Conservation (phyloP, 2,329 filamentous ascomycete species). For the Saccharata proteae region DNA sequence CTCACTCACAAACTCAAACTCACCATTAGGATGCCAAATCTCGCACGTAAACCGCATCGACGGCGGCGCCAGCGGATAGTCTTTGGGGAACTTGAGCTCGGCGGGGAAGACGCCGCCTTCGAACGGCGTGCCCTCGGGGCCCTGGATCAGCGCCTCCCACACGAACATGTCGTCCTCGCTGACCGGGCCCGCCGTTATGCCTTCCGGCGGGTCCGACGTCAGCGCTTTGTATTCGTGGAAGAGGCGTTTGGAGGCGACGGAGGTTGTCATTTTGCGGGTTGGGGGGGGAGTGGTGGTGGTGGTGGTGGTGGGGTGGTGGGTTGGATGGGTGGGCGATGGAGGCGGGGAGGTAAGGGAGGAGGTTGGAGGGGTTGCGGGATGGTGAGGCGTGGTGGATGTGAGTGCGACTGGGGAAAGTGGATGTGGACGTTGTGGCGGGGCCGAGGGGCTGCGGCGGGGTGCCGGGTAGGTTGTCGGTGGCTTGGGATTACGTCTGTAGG, state of each 20-base stretch:
- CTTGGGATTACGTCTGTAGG: too few species aligned
- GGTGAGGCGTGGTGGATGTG: too few species aligned
- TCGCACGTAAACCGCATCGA: slow-evolving; percentile 77
- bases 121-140: slow-evolving; percentile 89
- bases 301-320: not conserved
- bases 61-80: slow-evolving; percentile 81
- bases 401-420: too few species aligned
- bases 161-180: slow-evolving; percentile 89
- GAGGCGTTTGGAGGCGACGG: slow-evolving; percentile 59
- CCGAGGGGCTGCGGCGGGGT: too few species aligned
- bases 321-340: too few species aligned
- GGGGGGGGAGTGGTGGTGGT: not conserved
- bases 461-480: too few species aligned
- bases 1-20: slow-evolving; percentile 13
- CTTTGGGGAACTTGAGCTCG: slow-evolving; percentile 65
- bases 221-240: slow-evolving; percentile 94
- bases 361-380: too few species aligned
- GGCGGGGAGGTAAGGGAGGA: too few species aligned
- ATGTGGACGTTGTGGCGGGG: too few species aligned
- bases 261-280: slow-evolving; percentile 28
- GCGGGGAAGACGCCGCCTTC: slow-evolving; percentile 92
- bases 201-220: slow-evolving; percentile 90
- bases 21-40: slow-evolving; percentile 86
- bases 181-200: slow-evolving; percentile 88
- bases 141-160: slow-evolving; percentile 95